Conservation (phyloP, 176 grass and related monocot genomes). For the Juncus effusus region DNA sequence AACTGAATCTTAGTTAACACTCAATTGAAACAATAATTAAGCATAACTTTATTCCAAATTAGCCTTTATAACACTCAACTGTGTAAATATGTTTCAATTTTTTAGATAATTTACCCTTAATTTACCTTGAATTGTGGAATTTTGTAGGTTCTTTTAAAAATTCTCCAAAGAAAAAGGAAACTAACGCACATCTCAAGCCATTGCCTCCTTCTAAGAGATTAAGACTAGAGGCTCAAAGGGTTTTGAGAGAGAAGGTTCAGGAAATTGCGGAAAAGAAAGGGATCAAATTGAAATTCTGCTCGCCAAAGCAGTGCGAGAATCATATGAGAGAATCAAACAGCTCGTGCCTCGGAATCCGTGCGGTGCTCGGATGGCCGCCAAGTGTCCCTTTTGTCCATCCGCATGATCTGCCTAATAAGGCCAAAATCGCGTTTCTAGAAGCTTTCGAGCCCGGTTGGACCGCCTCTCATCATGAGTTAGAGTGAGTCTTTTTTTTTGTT, state of each 20-base stretch:
- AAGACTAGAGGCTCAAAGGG: constrained; percentile 80
- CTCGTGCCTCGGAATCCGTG: constrained; percentile 47
- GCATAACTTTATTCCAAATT: neutral
- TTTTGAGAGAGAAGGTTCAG: constrained; percentile 86
- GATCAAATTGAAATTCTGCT: constrained; percentile 85
- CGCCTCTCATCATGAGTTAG: constrained; percentile 69
- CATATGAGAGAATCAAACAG: constrained; percentile 49
- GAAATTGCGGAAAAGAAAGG: constrained; percentile 86
- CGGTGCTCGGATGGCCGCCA: constrained; percentile 77
- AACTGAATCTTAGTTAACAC: constrained; percentile 1
- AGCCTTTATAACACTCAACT: neutral
- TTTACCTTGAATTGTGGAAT: constrained; percentile 11
- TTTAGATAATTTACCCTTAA: constrained; percentile 3
- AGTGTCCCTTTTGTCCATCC: constrained; percentile 96
- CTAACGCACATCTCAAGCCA: constrained; percentile 45
- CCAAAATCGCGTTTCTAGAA: constrained; percentile 84
- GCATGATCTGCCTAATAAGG: constrained; percentile 94
- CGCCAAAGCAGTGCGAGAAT: constrained; percentile 64
- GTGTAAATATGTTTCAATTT: neutral
- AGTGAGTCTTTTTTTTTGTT: constrained; percentile 50
- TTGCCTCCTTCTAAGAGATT: constrained; percentile 89
- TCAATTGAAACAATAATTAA: neutral
- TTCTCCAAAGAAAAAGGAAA: constrained; percentile 45
- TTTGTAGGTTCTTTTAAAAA: constrained; percentile 48
- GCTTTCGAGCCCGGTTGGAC: constrained; percentile 91